Evolutionary conservation across 768 basidiomycete species (phyloP), one percentile per base, ranked within the genome.

Genomic region (Tylopilus plumbeoviolaceoides): DNA sequence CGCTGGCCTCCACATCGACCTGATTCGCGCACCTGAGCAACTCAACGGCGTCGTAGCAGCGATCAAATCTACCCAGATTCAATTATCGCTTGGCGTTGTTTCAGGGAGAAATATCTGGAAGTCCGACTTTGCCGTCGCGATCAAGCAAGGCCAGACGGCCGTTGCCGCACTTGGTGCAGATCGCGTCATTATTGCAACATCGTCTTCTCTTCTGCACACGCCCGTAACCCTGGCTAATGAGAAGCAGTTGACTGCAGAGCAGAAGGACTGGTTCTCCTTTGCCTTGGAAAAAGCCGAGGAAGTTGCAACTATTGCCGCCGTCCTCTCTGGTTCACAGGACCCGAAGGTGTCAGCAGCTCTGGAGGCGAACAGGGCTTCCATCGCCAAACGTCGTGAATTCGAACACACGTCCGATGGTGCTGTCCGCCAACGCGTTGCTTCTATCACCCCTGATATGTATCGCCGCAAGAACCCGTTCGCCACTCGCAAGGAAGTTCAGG

Each of bases 51-150:
- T 92, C 58, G 57, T 95, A 58, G 79, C 78, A 41, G 93, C 92
- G 51, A 70, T 98, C 72, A 97, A 94, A 79, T 68, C 80, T 57
- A 95, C 92, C 59, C 73, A 72, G 65, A 80, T 93, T 57, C 67
- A 86, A 58, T 81, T 99, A 48, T 98, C 97, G 38, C 85, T 98
- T 57, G 97, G 97, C 73, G 71, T 98, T 56, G 90, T 99, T 59
- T 98, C 97, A 42, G 97, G 97, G 50, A 93, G 97, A 69, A 98
- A 98, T 81, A 91, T 99, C 78, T 99, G 97, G 97, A 99, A 98
- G 84, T 87, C 84, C 57, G 95, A 98, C 74, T 86, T 98, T 63
- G 76, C 79, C 58, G 84, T 83, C 50, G 86, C 91, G 53, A 81
- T 94, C 74, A 85, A 86, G 70, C 74, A 82, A 44, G 91, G 82